These are phyloP conservation scores for Pythium pectinolyticum DNA, from an alignment of 352 stramenopile species.

Conservation along the genomic window DNA sequence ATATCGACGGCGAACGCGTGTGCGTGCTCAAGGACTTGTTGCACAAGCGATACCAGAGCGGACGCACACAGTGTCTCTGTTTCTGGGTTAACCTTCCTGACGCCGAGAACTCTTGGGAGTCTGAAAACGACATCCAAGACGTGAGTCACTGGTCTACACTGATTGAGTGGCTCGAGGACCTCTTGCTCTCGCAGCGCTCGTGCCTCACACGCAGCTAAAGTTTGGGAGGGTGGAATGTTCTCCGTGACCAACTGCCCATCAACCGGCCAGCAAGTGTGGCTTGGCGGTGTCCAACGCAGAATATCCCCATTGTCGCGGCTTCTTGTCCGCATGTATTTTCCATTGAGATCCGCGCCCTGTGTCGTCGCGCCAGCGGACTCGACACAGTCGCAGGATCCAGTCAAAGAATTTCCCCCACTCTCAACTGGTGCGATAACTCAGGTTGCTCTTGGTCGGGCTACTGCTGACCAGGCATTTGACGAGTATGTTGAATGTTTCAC, in stretches of 20 bases:
- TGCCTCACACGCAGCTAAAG: not conserved
- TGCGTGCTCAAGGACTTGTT: slow-evolving; percentile 12
- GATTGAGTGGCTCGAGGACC: not conserved
- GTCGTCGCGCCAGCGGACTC: too few relatives aligned
- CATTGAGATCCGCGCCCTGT: too few relatives aligned
- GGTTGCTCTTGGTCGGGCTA: too few relatives aligned
- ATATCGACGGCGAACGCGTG: slow-evolving; percentile 1
- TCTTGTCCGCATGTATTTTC: too few relatives aligned
- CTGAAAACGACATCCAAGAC: slow-evolving; percentile 1
- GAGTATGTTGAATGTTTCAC: too few relatives aligned
- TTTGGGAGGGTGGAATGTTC: slow-evolving; percentile 16
- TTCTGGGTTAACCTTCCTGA: slow-evolving; percentile 7
- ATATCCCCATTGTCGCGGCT: too few relatives aligned
- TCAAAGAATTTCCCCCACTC: too few relatives aligned
- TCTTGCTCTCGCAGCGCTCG: not conserved
- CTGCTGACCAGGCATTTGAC: too few relatives aligned
- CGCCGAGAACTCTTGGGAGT: slow-evolving; percentile 11
- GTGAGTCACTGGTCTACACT: slow-evolving; percentile 11
- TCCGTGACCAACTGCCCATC: not conserved
- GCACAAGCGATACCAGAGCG: not conserved
- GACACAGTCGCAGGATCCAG: too few relatives aligned
- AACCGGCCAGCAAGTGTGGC: too few relatives aligned
- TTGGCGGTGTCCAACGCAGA: too few relatives aligned
- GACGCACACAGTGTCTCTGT: slow-evolving; percentile 1
- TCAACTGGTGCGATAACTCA: too few relatives aligned